phyloP scores from a whole-genome alignment of 768 basidiomycete genomes.

The Tremella mesenterica region DNA sequence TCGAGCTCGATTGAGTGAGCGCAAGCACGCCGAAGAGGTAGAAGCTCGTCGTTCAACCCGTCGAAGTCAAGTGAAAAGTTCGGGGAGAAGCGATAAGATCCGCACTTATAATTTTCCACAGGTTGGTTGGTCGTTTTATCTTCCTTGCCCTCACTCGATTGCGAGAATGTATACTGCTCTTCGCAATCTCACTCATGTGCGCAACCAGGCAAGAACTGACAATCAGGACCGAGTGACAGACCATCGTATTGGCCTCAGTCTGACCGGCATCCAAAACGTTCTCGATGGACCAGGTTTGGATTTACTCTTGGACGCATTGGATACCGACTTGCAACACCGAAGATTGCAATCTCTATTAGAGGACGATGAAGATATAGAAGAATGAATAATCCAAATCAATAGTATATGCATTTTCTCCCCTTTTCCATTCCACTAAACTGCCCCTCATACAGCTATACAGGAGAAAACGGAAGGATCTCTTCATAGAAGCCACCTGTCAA shows the following conservation, averaged over 20 bases:
- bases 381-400: conserved; percentile 12
- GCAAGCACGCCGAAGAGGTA: conserved; percentile 62
- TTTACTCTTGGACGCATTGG: conserved; percentile 39
- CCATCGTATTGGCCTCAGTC: conserved; percentile 71
- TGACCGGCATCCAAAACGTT: conserved; percentile 48
- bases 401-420: background rate
- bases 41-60: conserved; percentile 62
- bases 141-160: background rate
- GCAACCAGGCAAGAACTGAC: no score
- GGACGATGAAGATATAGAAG: conserved; percentile 40
- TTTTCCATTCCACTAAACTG: background rate
- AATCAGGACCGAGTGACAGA: conserved; percentile 81
- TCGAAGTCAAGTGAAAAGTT: conserved; percentile 64
- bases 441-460: background rate
- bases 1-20: conserved; percentile 72
- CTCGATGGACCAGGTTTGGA: conserved; percentile 47
- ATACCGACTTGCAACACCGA: conserved; percentile 35
- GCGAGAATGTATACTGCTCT: background rate
- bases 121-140: conserved; percentile 45
- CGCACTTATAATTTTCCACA: conserved; percentile 92
- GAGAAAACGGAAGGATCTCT: no score
- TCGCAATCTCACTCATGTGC: background rate
- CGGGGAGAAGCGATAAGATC: conserved; percentile 87
- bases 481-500: no score
- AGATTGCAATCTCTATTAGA: conserved; percentile 43